Evolutionary conservation across 2,329 filamentous ascomycete genomes (phyloP), one percentile per base, ranked within the genome.

Genomic region (Fusarium transvaalense): DNA sequence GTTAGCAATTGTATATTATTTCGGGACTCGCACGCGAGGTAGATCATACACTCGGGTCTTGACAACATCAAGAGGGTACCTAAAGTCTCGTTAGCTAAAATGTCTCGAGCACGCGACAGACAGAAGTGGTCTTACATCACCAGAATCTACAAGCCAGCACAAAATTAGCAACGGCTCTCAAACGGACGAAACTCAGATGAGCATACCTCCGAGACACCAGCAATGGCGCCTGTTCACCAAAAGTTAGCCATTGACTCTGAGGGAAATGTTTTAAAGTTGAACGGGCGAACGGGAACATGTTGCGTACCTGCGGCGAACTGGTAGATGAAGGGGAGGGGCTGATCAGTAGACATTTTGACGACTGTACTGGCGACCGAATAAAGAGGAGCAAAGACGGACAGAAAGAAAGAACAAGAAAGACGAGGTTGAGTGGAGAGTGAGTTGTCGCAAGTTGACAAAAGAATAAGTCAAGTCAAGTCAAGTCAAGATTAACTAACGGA

Each of bases 11-110:
- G 42, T 13, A 42, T 51, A 41, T 29, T 42, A 23, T 42, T 57
- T 42, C 54, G 55, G 45, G 42, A 47, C 46, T 37, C 27, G 56
- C 66, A 64, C 77, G 38, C 56, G 61, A 46, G 70, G 68, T 56
- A 70, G 67, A 69, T 80, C 90, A 87, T 88, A 96, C 92, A 97
- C 92, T 91, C 95, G 88, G 71, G 96, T 98, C 88, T 98, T 98
- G 81, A 98, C 93, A 61, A 99, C 96, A 80, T 99, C 96, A 80
- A 99, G 86, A 73, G 96, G 96, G 85, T 99, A 99, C 96, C 94
- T 97, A 79, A 61, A 25, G n/a, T 61, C 51, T 32, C 31, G 32
- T 71, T 67, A 71, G 69, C 54, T 48, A 32, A 56, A 63, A 46
- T 64, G 41, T 68, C 52, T 65, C 31, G 41, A 57, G 56, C 57